A percentile compares a stretch with the other conserved stretches of the same genome.
phyloP scores from a whole-genome alignment of 2,329 filamentous ascomycete genomes.

The Lizonia empirigonia region DNA sequence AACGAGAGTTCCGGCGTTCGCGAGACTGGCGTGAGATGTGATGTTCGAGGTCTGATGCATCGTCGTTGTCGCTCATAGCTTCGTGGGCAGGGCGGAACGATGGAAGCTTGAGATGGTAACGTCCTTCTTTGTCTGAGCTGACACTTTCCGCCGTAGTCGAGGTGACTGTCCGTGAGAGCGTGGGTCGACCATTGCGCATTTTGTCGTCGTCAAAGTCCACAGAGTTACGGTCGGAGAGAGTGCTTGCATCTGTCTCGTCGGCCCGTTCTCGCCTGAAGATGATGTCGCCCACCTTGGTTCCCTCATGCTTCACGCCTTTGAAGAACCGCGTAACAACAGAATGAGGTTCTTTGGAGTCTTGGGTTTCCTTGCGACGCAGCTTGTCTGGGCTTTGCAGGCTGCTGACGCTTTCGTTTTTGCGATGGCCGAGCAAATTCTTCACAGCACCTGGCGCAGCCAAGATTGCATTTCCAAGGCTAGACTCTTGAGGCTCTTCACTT shows the following conservation, averaged over 20 bases:
- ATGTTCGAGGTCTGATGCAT: slow-evolving; percentile 34
- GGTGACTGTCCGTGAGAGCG: slow-evolving; percentile 42
- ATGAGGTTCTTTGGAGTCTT: slow-evolving; percentile 50
- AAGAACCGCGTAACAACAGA: slow-evolving; percentile 75
- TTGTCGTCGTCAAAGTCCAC: slow-evolving; percentile 41
- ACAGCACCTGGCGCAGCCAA: slow-evolving; percentile 42
- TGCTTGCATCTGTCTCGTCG: slow-evolving; percentile 54
- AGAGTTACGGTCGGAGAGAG: slow-evolving; percentile 53
- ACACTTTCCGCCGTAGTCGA: slow-evolving; percentile 29
- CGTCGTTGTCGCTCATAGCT: slow-evolving; percentile 36
- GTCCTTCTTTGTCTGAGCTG: slow-evolving; percentile 32
- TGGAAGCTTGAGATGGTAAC: slow-evolving; percentile 44
- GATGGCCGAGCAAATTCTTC: slow-evolving; percentile 41
- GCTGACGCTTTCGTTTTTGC: slow-evolving; percentile 47
- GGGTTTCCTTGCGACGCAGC: slow-evolving; percentile 41
- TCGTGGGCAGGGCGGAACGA: slow-evolving; percentile 41
- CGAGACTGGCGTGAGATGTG: slow-evolving; percentile 53
- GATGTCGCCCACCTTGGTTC: slow-evolving; percentile 65
- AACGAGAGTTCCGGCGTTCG: slow-evolving; percentile 45
- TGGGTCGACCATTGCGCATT: slow-evolving; percentile 24
- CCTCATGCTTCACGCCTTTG: slow-evolving; percentile 73
- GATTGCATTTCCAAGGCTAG: slow-evolving; percentile 38
- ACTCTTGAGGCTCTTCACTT: slow-evolving; percentile 41
- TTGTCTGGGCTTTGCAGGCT: slow-evolving; percentile 41
- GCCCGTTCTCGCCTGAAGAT: slow-evolving; percentile 63